Conservation (phyloP, 1,284 basidiomycete genomes). For the Cystobasidiaceae sp. region DNA sequence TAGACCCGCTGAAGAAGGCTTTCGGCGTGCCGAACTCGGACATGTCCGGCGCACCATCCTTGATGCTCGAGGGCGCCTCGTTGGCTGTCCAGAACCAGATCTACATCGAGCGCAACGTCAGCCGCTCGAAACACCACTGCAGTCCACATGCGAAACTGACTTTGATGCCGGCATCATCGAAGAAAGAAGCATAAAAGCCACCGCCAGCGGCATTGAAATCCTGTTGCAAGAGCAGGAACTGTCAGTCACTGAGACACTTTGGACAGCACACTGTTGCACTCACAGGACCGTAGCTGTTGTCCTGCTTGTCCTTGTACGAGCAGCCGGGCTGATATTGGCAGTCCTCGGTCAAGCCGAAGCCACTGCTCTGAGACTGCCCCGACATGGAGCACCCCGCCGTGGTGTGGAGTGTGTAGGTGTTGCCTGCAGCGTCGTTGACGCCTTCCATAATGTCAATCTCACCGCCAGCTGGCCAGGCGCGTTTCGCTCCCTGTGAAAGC, state of each 20-base stretch:
- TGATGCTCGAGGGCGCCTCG: conserved; percentile 19
- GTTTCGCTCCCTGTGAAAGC: conserved; percentile 2
- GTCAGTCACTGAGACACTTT: too few relatives aligned
- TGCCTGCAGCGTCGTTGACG: conserved; percentile 24
- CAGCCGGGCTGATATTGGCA: conserved; percentile 31
- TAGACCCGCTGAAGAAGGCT: conserved; percentile 4
- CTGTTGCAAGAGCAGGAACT: neutral
- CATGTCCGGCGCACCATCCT: conserved; percentile 8
- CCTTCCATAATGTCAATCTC: conserved; percentile 31
- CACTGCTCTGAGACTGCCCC: neutral
- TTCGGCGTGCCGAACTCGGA: conserved; percentile 26
- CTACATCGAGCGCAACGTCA: too few relatives aligned
- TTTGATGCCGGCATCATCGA: conserved; percentile 28
- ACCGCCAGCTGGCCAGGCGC: conserved; percentile 26
- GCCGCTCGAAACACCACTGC: too few relatives aligned
- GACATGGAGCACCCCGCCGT: conserved; percentile 11
- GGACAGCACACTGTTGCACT: neutral
- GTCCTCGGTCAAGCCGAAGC: conserved; percentile 10
- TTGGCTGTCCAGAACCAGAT: conserved; percentile 29
- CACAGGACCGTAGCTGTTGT: conserved; percentile 27
- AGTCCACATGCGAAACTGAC: too few relatives aligned
- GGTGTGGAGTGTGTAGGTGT: conserved; percentile 27
- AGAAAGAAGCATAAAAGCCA: conserved; percentile 31
- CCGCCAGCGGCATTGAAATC: conserved; percentile 31
- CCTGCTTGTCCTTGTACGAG: conserved; percentile 22